These are phyloP conservation scores for Melanomma pulvis-pyrius DNA, from an alignment of 495 filamentous ascomycete species.

Conservation along the genomic window DNA sequence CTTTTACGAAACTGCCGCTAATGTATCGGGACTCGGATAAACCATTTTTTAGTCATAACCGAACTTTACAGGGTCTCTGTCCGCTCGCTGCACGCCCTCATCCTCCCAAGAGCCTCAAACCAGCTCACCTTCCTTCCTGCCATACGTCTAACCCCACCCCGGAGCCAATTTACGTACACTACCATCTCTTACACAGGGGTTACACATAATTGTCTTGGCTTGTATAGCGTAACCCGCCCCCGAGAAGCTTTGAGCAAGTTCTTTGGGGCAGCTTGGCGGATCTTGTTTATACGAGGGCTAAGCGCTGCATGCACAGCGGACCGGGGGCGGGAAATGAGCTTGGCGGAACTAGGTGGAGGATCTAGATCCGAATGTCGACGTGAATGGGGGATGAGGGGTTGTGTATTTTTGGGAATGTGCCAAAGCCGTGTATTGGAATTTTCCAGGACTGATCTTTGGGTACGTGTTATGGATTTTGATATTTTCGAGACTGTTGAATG, in stretches of 20 bases:
- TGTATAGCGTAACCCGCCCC: background rate
- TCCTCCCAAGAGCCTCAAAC: background rate
- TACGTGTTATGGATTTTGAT: no score
- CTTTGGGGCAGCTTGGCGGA: constrained; percentile 3
- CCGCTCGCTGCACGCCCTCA: no score
- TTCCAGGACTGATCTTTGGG: no score
- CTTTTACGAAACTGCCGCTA: no score
- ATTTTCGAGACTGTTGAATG: no score
- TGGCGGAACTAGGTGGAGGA: background rate
- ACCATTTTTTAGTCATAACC: no score
- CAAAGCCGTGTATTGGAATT: no score
- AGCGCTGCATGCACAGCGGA: background rate
- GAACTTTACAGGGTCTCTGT: no score
- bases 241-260: constrained; percentile 16
- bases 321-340: background rate
- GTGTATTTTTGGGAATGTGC: no score
- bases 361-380: no score
- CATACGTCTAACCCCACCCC: background rate
- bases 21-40: no score
- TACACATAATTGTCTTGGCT: background rate
- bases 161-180: background rate
- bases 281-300: background rate
- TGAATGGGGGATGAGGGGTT: no score
- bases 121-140: background rate
- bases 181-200: background rate